Conservation (phyloP, 2,329 filamentous ascomycete genomes). For the Lasiodiplodia theobromae region DNA sequence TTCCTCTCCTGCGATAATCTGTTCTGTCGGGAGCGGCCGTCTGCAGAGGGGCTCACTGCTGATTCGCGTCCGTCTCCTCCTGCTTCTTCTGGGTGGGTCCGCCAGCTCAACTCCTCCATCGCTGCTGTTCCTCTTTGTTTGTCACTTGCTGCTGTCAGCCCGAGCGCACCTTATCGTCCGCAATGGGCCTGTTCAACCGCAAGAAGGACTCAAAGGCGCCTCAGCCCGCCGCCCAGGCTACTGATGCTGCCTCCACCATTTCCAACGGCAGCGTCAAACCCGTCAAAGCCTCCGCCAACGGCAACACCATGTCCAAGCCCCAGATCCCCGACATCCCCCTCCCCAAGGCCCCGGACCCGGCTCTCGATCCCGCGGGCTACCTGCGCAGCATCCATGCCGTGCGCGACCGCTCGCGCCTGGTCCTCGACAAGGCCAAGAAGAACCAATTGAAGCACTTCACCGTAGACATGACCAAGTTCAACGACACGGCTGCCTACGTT, state of each 20-base stretch:
- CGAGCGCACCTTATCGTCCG: conserved; percentile 21
- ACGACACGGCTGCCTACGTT: conserved; percentile 83
- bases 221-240: conserved; percentile 37
- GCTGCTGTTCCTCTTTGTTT: conserved; percentile 19
- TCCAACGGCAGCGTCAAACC: conserved; percentile 60
- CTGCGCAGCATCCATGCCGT: conserved; percentile 89
- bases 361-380: conserved; percentile 87
- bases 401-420: conserved; percentile 75
- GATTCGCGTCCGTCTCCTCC: conserved; percentile 19
- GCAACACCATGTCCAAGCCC: conserved; percentile 43
- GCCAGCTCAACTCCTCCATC: conserved; percentile 25
- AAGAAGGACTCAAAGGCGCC: conserved; percentile 52
- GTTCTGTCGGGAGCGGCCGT: conserved; percentile 18
- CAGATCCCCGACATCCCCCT: conserved; percentile 78
- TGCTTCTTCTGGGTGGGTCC: conserved; percentile 21
- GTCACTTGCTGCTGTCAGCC: conserved; percentile 29
- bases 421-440: conserved; percentile 77
- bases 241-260: conserved; percentile 48
- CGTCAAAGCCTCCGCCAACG: conserved; percentile 49
- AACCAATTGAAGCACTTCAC: conserved; percentile 86
- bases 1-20: conserved; percentile 22
- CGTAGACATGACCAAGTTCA: conserved; percentile 84
- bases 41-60: conserved; percentile 23
- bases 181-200: conserved; percentile 62
- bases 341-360: conserved; percentile 84